These are phyloP conservation scores for Hanseniaspora occidentalis DNA, from an alignment of 805 yeast genomes.

Conservation along the genomic window DNA sequence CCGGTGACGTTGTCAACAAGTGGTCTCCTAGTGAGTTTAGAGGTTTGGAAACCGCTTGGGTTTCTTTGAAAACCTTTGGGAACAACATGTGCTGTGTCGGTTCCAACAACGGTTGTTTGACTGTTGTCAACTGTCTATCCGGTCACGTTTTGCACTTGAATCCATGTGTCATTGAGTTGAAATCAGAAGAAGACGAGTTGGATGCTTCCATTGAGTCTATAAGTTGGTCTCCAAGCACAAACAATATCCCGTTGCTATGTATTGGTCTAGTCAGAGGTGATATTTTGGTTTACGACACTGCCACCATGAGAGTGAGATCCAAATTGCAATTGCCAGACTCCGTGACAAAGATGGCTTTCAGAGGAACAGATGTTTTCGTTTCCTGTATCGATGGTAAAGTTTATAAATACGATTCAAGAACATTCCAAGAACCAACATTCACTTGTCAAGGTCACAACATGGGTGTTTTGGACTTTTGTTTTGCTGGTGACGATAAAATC, in stretches of 20 bases:
- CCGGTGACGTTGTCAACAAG: conserved; percentile 57
- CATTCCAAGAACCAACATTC: conserved; percentile 51
- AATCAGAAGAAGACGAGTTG: conserved; percentile 41
- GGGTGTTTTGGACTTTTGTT: conserved; percentile 82
- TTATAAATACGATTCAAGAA: conserved; percentile 80
- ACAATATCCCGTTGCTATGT: conserved; percentile 50
- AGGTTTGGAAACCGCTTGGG: conserved; percentile 83
- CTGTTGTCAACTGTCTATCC: conserved; percentile 60
- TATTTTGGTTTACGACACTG: conserved; percentile 68
- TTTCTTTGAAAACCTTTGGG: conserved; percentile 45
- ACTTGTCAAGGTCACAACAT: conserved; percentile 85
- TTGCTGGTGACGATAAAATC: conserved; percentile 51
- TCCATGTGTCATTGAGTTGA: conserved; percentile 44
- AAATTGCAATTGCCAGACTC: conserved; percentile 65
- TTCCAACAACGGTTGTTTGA: conserved; percentile 75
- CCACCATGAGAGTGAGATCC: conserved; percentile 77
- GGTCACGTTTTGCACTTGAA: conserved; percentile 61
- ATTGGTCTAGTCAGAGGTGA: conserved; percentile 85
- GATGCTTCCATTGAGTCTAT: conserved; percentile 71
- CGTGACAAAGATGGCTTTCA: conserved; percentile 65
- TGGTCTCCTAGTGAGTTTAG: conserved; percentile 53
- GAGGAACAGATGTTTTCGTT: conserved; percentile 46
- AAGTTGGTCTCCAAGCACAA: conserved; percentile 51
- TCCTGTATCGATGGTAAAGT: conserved; percentile 78
- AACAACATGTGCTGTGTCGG: conserved; percentile 58